phyloP scores from a whole-genome alignment of 257 asterid species.

The Galeopsis tetrahit region DNA sequence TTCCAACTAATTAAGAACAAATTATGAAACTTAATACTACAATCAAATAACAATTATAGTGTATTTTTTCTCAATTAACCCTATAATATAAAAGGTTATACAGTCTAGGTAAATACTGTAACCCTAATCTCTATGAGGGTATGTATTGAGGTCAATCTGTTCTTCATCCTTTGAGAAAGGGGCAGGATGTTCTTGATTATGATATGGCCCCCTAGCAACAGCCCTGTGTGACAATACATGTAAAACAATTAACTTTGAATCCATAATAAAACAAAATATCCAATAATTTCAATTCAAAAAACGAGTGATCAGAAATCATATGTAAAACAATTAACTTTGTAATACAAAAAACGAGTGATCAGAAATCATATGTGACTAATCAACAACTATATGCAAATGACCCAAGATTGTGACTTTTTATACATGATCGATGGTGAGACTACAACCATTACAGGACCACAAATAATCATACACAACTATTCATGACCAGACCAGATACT shows the following conservation, averaged over 20 bases:
- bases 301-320: too few species aligned
- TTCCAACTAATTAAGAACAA: conserved; percentile 14
- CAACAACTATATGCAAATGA: too few species aligned
- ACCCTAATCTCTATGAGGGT: conserved; percentile 26
- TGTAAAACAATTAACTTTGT: too few species aligned
- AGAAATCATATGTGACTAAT: too few species aligned
- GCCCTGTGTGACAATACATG: conserved; percentile 49
- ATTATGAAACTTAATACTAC: conserved; percentile 8
- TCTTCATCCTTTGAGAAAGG: conserved; percentile 56
- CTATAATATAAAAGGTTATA: background rate
- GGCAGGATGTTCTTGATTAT: conserved; percentile 46
- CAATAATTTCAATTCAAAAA: background rate
- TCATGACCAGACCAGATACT: too few species aligned
- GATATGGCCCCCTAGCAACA: conserved; percentile 67
- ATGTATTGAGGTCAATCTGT: conserved; percentile 63
- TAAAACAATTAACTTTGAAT: background rate
- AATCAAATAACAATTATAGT: too few species aligned
- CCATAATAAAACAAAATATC: background rate
- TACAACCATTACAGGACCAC: too few species aligned
- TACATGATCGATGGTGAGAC: too few species aligned
- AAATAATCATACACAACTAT: too few species aligned
- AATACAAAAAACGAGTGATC: background rate
- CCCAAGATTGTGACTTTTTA: too few species aligned
- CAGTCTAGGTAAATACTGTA: conserved; percentile 17
- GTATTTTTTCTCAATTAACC: too few species aligned